Conservation (phyloP, 441 rosid species). For the Caryocar brasiliense region DNA sequence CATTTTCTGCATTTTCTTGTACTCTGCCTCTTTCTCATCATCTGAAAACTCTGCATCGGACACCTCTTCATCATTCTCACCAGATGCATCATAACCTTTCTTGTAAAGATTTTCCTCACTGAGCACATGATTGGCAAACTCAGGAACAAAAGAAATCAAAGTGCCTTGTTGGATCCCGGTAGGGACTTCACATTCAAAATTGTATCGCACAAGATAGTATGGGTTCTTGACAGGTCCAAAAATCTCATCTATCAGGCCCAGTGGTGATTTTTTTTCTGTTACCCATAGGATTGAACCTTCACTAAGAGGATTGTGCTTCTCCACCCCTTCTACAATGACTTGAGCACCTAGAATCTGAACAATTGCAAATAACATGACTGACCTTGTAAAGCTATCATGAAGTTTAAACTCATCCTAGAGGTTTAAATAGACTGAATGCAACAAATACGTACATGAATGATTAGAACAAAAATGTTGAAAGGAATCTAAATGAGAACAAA, state of each 20-base stretch:
- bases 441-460: too few species aligned
- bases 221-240: constrained; percentile 93
- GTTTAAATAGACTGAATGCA: not conserved
- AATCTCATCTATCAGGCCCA: constrained; percentile 82
- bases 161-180: constrained; percentile 49
- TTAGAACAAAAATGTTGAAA: constrained; percentile 1
- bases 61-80: constrained; percentile 88
- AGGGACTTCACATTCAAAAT: constrained; percentile 81
- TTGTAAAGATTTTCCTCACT: constrained; percentile 58
- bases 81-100: constrained; percentile 97
- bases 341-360: constrained; percentile 58
- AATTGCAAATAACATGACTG: constrained; percentile 7
- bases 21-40: constrained; percentile 88
- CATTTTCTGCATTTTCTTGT: constrained; percentile 54
- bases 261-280: constrained; percentile 47
- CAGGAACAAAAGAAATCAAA: constrained; percentile 60
- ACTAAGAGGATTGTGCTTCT: constrained; percentile 70
- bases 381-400: not conserved
- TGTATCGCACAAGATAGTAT: constrained; percentile 79
- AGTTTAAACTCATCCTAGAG: not conserved
- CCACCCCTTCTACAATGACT: constrained; percentile 80
- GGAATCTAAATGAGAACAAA: not conserved
- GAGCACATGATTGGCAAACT: constrained; percentile 69
- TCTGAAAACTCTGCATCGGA: constrained; percentile 80
- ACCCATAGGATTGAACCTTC: constrained; percentile 93